phyloP scores from a whole-genome alignment of 371 early-diverging fungal species.

The Cladochytrium tenue region DNA sequence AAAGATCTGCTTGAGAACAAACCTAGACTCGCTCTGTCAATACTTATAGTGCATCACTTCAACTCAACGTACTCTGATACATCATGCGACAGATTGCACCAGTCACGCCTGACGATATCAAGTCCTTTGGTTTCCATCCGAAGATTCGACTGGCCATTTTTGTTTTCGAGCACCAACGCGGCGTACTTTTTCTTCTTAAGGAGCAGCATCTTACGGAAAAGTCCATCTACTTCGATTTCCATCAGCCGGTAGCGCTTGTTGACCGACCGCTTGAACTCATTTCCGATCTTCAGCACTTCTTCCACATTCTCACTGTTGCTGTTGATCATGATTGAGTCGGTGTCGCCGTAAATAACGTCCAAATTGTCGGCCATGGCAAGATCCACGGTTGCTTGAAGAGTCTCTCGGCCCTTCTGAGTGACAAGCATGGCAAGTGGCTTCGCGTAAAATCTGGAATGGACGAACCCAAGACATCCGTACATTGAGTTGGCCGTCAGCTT shows the following conservation, averaged over 20 bases:
- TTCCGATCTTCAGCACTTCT: conserved; percentile 81
- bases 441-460: conserved; percentile 96
- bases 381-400: conserved; percentile 92
- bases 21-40: conserved; percentile 51
- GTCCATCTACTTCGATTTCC: conserved; percentile 98
- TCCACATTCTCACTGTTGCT: conserved; percentile 78
- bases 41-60: conserved; percentile 11
- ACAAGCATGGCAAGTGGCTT: conserved; percentile 97
- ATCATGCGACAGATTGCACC: conserved; percentile 93
- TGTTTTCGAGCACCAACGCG: conserved; percentile 71
- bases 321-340: conserved; percentile 99
- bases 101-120: conserved; percentile 97
- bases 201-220: conserved; percentile 90
- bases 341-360: conserved; percentile 99
- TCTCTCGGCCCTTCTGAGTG: conserved; percentile 96
- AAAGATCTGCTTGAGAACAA: conserved; percentile 78
- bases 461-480: conserved; percentile 99
- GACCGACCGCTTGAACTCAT: conserved; percentile 78
- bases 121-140: conserved; percentile 95
- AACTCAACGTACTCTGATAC: conserved; percentile 69
- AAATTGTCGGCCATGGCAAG: conserved; percentile 76
- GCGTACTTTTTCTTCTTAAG: conserved; percentile 99
- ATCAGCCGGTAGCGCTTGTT: conserved; percentile 91
- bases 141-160: conserved; percentile 62
- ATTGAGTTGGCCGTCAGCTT: conserved; percentile 99